Evolutionary conservation across 108 stramenopile genomes (phyloP).

Genomic region (Fragilaria crotonensis): DNA sequence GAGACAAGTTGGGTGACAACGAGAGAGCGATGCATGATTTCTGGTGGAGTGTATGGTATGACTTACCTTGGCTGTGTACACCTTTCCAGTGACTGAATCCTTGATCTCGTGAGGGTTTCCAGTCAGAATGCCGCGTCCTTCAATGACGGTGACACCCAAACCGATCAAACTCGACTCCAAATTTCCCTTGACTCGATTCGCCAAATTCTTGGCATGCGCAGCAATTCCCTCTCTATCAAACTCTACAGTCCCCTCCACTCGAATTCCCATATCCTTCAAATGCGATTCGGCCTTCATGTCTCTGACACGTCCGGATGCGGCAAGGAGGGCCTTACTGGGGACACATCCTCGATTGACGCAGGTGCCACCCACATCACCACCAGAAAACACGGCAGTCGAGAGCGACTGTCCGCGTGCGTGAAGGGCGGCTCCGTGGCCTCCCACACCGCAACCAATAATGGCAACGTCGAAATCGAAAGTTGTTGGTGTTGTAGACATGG

Average conservation of each 20-base stretch:
- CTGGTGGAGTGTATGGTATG: no score
- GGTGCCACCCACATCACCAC: constrained; percentile 93
- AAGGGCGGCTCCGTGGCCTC: constrained; percentile 98
- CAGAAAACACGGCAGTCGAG: constrained; percentile 91
- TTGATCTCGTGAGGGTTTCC: constrained; percentile 83
- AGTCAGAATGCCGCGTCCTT: constrained; percentile 74
- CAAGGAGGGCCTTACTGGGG: constrained; percentile 95
- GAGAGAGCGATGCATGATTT: neutral
- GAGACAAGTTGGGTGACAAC: neutral
- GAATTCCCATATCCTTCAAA: constrained; percentile 80
- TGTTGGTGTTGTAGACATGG: no score
- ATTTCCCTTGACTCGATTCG: constrained; percentile 87
- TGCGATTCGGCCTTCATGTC: constrained; percentile 85
- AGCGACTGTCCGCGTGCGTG: constrained; percentile 90
- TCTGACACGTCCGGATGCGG: constrained; percentile 91
- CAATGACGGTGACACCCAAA: constrained; percentile 85
- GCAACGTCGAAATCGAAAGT: constrained; percentile 81
- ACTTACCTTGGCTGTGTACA: constrained; percentile 79
- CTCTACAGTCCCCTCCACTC: constrained; percentile 67
- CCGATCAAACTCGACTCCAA: constrained; percentile 83
- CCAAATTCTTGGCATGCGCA: constrained; percentile 92
- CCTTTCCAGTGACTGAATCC: constrained; percentile 77
- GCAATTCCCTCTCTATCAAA: constrained; percentile 91
- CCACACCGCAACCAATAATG: constrained; percentile 95
- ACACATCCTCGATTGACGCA: constrained; percentile 99